phyloP scores from a whole-genome alignment of 2,329 filamentous ascomycete species.

The Sporothrix variecibatus region DNA sequence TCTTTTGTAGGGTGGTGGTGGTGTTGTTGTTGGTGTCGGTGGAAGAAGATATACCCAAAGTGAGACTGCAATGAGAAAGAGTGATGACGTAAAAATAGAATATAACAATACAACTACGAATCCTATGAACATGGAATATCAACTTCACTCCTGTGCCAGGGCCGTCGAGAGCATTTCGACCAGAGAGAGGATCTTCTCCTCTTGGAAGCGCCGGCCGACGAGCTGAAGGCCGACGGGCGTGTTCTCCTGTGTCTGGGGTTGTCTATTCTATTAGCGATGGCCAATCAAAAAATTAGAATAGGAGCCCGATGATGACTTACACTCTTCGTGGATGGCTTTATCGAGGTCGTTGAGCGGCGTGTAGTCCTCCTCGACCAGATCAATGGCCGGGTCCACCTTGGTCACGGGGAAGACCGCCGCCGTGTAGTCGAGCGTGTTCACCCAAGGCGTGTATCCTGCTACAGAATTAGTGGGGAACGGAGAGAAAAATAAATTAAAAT shows the following conservation, averaged over 20 bases:
- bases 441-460: conserved; percentile 65
- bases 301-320: background rate
- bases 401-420: conserved; percentile 60
- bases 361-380: conserved; percentile 8
- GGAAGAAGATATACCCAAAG: background rate
- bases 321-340: conserved; percentile 19
- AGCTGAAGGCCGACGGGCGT: conserved; percentile 28
- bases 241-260: conserved; percentile 24
- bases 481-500: background rate
- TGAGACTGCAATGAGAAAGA: background rate
- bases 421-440: conserved; percentile 71
- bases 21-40: too few species aligned
- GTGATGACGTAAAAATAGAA: background rate
- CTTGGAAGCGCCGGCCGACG: conserved; percentile 25
- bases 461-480: conserved; percentile 38
- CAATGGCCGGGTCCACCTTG: conserved; percentile 11
- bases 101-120: background rate
- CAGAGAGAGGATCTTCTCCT: conserved; percentile 22
- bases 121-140: background rate
- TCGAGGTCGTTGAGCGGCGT: conserved; percentile 20
- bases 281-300: background rate
- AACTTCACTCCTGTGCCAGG: background rate
- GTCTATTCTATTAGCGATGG: conserved; percentile 20
- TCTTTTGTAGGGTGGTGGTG: conserved; percentile 10
- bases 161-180: conserved; percentile 20